Evolutionary conservation across 768 basidiomycete genomes (phyloP), one percentile per base, ranked within the genome.

Genomic region (Hypholoma fasciculare): DNA sequence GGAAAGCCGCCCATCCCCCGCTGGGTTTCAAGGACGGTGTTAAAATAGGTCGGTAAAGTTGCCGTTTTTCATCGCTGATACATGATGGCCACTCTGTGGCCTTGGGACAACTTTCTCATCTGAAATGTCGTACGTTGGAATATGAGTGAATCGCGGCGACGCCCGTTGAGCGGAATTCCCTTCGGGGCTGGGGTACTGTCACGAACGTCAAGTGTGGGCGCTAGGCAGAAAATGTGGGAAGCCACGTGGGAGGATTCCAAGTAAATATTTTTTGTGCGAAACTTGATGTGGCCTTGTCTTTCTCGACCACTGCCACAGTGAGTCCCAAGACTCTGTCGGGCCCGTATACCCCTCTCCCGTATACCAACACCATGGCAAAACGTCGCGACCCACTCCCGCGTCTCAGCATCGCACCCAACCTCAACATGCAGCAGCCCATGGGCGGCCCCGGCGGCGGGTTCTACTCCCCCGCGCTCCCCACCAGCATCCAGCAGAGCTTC

Each of bases 401-500:
- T 51, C 81, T 92, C 55, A 81, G 76, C 65, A 81, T 90, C 43
- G 81, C 82, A 4, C 78, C 82, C 26, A 69, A 74, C 48, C 76
- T 87, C 65, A 74, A 71, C 67, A 70, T 80, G 62, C 88, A 86
- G 63, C 88, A 85, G 65, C 84, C 82, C 17, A 67, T 73, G 58
- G 67, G 65, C 66, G 67, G 64, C 65, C 82, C 79, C 61, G 58
- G 53, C 9, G 58, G 59, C 40, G 76, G 76, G 51, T 71, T 88
- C 63, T 90, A 78, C 69, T 89, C 89, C 6, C 88, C 89, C 7
- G 82, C 79, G 44, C 71, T 89, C 42, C 87, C 85, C 37, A 83
- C 87, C 0, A 75, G 82, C 52, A 61, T 87, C 20, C 84, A 84
- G 63, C 81, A 81, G 23, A 72, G 79, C 43, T 86, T 83, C 72